phyloP scores from a whole-genome alignment of 495 filamentous ascomycete genomes.

The Parathielavia hyrcaniae region DNA sequence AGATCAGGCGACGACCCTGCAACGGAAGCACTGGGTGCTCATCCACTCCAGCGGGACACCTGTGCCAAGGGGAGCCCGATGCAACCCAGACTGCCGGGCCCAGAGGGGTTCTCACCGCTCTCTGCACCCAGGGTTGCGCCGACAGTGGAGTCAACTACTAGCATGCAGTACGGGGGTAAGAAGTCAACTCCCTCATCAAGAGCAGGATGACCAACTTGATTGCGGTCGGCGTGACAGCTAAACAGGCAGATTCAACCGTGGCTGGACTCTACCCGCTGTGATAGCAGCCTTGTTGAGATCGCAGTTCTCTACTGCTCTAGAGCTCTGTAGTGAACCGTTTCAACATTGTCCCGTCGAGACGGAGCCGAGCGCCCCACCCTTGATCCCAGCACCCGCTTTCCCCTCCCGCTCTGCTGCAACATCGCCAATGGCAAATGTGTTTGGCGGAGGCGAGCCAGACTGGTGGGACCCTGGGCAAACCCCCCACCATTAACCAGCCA shows the following conservation, averaged over 20 bases:
- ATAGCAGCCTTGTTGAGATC: too few relatives aligned
- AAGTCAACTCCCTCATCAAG: too few relatives aligned
- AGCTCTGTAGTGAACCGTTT: too few relatives aligned
- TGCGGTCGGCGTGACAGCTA: too few relatives aligned
- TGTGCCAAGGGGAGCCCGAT: slow-evolving; percentile 5
- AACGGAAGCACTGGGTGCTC: neutral
- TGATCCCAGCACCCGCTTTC: slow-evolving; percentile 10
- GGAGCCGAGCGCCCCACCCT: neutral
- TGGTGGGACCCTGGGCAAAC: neutral
- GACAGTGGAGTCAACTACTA: neutral
- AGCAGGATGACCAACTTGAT: too few relatives aligned
- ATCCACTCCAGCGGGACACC: neutral
- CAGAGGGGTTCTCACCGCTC: slow-evolving; percentile 8
- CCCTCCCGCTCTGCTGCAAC: slow-evolving; percentile 4
- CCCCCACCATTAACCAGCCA: slow-evolving; percentile 2
- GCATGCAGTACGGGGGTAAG: too few relatives aligned
- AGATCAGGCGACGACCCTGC: too few relatives aligned
- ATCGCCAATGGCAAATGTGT: neutral
- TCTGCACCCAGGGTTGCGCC: slow-evolving; percentile 4
- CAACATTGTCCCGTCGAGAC: neutral
- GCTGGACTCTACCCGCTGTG: too few relatives aligned
- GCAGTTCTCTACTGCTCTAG: too few relatives aligned
- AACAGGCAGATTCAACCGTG: too few relatives aligned
- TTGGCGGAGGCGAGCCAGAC: neutral
- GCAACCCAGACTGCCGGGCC: slow-evolving; percentile 16